A percentile compares a stretch with the other conserved stretches of the same genome.
Conservation (phyloP, 2,329 filamentous ascomycete species). For the Sporothrix pallida region DNA sequence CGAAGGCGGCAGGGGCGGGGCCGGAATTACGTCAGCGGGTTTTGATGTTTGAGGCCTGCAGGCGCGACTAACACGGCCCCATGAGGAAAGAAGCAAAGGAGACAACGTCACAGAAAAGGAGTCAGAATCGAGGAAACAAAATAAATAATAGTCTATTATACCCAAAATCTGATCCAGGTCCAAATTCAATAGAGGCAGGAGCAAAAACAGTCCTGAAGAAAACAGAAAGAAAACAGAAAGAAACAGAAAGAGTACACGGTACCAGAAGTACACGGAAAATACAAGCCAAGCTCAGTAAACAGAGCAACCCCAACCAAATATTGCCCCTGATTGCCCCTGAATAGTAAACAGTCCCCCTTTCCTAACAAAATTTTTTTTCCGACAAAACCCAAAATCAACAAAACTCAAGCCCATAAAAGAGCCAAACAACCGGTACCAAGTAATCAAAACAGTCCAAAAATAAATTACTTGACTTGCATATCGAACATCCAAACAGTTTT, state of each 20-base stretch:
- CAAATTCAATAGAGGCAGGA: neutral
- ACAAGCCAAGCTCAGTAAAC: neutral
- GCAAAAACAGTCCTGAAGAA: neutral
- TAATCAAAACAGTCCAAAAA: slow-evolving; percentile 6
- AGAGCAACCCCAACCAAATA: neutral
- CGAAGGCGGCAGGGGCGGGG: slow-evolving; percentile 24
- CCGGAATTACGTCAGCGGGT: slow-evolving; percentile 34
- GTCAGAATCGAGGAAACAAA: neutral
- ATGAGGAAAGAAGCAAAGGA: neutral
- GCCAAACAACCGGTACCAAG: neutral
- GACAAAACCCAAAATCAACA: neutral
- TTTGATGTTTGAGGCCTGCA: slow-evolving; percentile 12
- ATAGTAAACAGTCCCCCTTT: slow-evolving; percentile 2
- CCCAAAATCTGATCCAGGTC: slow-evolving; percentile 2
- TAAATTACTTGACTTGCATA: neutral
- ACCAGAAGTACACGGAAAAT: neutral
- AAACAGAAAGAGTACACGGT: neutral
- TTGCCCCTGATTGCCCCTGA: neutral
- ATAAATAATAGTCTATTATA: neutral
- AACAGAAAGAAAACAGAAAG: neutral
- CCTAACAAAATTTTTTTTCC: too few species aligned
- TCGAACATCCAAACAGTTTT: neutral
- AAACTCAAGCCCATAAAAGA: neutral
- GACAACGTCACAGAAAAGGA: neutral
- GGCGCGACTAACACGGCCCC: slow-evolving; percentile 16